Evolutionary conservation across 805 yeast genomes (phyloP), one percentile per base, ranked within the genome.

Genomic region (Candida khao-thaluensis): DNA sequence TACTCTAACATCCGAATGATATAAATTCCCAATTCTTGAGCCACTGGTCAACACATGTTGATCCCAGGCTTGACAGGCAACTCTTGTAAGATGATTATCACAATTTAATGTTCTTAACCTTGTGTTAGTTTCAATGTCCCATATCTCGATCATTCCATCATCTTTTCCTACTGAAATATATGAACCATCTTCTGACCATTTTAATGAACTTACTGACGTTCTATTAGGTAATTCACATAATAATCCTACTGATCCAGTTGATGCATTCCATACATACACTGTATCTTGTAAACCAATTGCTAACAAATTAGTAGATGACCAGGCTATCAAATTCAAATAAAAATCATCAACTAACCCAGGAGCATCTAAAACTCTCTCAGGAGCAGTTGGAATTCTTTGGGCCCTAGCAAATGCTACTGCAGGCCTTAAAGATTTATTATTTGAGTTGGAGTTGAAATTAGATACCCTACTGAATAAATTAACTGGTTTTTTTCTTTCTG

Each of bases 311-410:
- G 81, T 78, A 47, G 69, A 66, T 6, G 96, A 89, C 98, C 99
- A 93, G 44, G 89, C 79, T 38, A 93, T 60, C 28, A 91, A 69
- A 55, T 89, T 89, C 38, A 89, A 71, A 59, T 91, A 93, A 60
- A 89, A 93, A 64, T 93, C 99, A 60, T 93, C 96, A 16, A 83
- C 74, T 42, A 90, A 74, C 0, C 96, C 96, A 0, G 99, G 99
- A 0, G 98, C 99, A 64, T 93, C 99, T 28, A 93, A 70, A 1
- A 93, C 95, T 47, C 95, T 76, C 48, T 87, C 96, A 1, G 99
- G 98, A 23, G 87, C 85, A 0, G 87, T 79, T 17, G 95, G 87
- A 33, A 93, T 74, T 50, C 81, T 82, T 49, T 95, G 79, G 35
- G 86, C 76, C 52, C 89, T 70, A 12, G 85, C 80, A 25, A 79